Evolutionary conservation across 169 alveolate species (phyloP), one percentile per base, ranked within the genome.

Genomic region (Babesia gibsoni): DNA sequence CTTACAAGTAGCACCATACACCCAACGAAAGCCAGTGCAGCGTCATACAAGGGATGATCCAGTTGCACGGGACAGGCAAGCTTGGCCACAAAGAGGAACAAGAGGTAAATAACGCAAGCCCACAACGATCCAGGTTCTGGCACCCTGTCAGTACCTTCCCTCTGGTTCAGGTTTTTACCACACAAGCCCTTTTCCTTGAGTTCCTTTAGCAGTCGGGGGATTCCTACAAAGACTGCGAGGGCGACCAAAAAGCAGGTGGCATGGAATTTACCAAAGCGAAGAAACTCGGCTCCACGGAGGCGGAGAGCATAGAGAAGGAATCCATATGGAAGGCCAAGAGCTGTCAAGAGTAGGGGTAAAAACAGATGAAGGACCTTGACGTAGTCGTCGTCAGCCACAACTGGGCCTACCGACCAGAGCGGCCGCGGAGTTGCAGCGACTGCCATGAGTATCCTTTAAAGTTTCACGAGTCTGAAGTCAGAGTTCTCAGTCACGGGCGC

Each of bases 101-200:
- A 8, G 35, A 79, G 12, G 53, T 79, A 79, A 25, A 68, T 14
- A 9, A 42, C 53, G 27, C 88, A 79, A 20, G 82, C 88, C 42
- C 67, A 48, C 12, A 79, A 36, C 5, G 83, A 67, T 27, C 88
- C 88, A 8, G 88, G 88, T 32, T 79, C 88, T 0, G 88, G 57
- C 32, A 79, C 79, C 75, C n/a, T 77, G 20, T 52, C 54, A 29
- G 48, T 29, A 8, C 37, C 50, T 8, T 46, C 66, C 10, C 45
- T 46, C 4, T 23, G 54, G 49, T 77, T 41, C 30, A 77, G 37
- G 43, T 77, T 77, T 18, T 0, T 3, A 16, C 48, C 57, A 27
- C 56, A 63, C 1, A 77, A 39, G 43, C 73, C 72, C 35, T 27
- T 46, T 27, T 27, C 20, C 72, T 20, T 43, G 16, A 61, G 58